Conservation (phyloP, 768 basidiomycete species). For the Auricularia sp. region DNA sequence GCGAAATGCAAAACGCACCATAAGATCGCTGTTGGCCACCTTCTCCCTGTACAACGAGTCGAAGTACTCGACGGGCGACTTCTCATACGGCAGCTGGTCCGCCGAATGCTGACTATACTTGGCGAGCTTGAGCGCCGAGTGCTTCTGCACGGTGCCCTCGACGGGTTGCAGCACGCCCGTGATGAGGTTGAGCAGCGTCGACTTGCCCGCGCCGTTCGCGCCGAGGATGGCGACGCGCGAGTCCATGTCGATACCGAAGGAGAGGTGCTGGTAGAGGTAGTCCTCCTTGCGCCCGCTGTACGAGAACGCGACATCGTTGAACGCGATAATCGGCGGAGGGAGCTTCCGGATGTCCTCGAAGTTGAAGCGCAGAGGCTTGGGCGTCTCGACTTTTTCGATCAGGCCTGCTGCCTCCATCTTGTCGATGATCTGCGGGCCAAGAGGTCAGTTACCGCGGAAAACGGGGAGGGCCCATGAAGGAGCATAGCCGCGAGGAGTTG, state of each 20-base stretch:
- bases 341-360: conserved; percentile 92
- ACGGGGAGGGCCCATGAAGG: neutral
- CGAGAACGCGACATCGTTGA: conserved; percentile 87
- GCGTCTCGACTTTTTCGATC: conserved; percentile 77
- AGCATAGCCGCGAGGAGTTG: too few relatives aligned
- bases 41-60: conserved; percentile 67
- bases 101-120: conserved; percentile 99
- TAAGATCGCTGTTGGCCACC: conserved; percentile 88
- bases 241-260: conserved; percentile 99
- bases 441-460: neutral
- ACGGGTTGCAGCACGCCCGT: conserved; percentile 69
- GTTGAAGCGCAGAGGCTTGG: conserved; percentile 76
- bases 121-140: conserved; percentile 82
- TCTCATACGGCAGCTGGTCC: conserved; percentile 93
- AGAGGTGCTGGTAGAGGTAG: conserved; percentile 77
- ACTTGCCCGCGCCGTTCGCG: conserved; percentile 92
- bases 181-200: conserved; percentile 84
- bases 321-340: conserved; percentile 95
- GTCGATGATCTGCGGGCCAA: conserved; percentile 65
- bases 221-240: conserved; percentile 93
- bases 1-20: conserved; percentile 27
- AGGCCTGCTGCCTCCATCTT: conserved; percentile 99
- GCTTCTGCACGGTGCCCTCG: conserved; percentile 83
- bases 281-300: conserved; percentile 87
- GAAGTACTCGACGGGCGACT: conserved; percentile 88